Evolutionary conservation across 108 stramenopile genomes (phyloP), one percentile per base, ranked within the genome.

Genomic region (Cylindrotheca fusiformis): DNA sequence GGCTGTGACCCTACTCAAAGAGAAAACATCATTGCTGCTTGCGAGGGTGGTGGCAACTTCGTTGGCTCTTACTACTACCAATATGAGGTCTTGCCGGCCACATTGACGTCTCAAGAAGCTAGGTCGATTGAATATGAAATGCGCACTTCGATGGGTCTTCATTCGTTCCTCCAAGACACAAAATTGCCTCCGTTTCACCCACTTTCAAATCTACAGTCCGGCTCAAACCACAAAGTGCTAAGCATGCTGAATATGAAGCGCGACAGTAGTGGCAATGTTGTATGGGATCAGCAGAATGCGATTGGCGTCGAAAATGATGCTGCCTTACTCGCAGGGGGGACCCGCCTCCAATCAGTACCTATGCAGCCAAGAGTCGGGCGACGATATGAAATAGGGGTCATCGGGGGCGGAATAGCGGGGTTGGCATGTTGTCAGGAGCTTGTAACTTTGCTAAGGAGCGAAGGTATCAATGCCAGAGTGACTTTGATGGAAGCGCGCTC

Each of bases 341-440:
- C 76, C 6, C 44, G 4, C 24, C 50, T 48, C 5, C 36, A 41
- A 14, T 41, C 36, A 41, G 23, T 77, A n/a, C 76, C 83, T 12
- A 84, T 84, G 83, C 68, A 80, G 31, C 53, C 74, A 52, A 63
- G 83, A 24, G 31, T 56, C 1, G 8, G 26, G 55, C 68, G 60
- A 22, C 44, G 36, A 0, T 85, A 79, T 51, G 70, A 69, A 51
- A 67, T 81, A 41, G 77, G 74, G n/a, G 78, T 85, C 2, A 36
- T 85, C 20, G 84, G 84, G 17, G 84, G 75, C 28, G 84, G 84
- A 20, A 78, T 85, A 0, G 74, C 79, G 24, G 84, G 84, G 1
- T 47, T 85, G 26, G 62, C 77, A 1, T 76, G 78, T 32, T 72
- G 71, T 31, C 55, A 54, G 32, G 80, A 81, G 41, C 49, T 85